Percentiles rank a stretch among this genome's conserved stretches.
phyloP scores from a whole-genome alignment of 2,329 filamentous ascomycete genomes.

The Cladophialophora yegresii region DNA sequence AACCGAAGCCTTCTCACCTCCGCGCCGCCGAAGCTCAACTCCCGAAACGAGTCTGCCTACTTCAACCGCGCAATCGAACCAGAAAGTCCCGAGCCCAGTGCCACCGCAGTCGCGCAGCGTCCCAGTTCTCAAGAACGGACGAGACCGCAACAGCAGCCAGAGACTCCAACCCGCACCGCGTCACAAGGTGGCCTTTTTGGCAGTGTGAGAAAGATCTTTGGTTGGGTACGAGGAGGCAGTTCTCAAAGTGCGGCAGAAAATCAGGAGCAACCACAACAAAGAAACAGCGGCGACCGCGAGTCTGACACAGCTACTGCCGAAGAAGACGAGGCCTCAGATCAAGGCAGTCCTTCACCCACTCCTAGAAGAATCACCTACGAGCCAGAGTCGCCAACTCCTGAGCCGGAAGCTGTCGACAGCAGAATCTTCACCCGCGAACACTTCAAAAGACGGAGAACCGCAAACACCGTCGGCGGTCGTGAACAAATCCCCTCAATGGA shows the following conservation, averaged over 20 bases:
- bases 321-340: conserved; percentile 2
- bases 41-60: conserved; percentile 25
- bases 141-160: conserved; percentile 5
- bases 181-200: conserved; percentile 23
- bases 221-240: conserved; percentile 16
- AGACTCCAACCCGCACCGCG: conserved; percentile 17
- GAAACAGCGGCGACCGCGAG: conserved; percentile 9
- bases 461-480: conserved; percentile 23
- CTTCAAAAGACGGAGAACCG: conserved; percentile 26
- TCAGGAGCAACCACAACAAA: conserved; percentile 9
- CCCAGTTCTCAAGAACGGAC: conserved; percentile 8
- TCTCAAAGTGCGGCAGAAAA: conserved; percentile 5
- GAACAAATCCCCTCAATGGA: conserved; percentile 13
- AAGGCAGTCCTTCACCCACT: conserved; percentile 21
- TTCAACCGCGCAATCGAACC: conserved; percentile 19
- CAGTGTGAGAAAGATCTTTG: conserved; percentile 31
- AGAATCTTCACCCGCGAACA: conserved; percentile 24
- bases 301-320: not conserved
- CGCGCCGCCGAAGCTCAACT: conserved; percentile 21
- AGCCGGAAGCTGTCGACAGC: conserved; percentile 13
- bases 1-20: conserved; percentile 29
- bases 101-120: not conserved
- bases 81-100: conserved; percentile 12
- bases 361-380: conserved; percentile 6
- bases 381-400: conserved; percentile 11